phyloP scores from a whole-genome alignment of 805 yeast genomes.

The Hanseniaspora mollemarum region DNA sequence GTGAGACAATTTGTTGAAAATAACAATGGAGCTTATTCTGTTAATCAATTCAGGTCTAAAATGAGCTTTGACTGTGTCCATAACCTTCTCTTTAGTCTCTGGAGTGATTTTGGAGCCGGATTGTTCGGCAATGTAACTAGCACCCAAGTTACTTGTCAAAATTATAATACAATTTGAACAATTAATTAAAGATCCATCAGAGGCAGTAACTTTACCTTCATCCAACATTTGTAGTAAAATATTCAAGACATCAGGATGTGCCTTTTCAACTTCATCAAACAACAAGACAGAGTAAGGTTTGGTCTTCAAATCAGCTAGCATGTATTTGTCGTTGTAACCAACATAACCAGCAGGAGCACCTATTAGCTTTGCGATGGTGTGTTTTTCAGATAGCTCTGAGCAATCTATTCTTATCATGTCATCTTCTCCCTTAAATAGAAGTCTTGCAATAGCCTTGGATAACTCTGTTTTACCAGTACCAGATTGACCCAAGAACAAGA shows the following conservation, averaged over 20 bases:
- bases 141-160: slow-evolving; percentile 96
- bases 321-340: slow-evolving; percentile 96
- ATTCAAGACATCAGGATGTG: slow-evolving; percentile 94
- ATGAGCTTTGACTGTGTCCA: slow-evolving; percentile 73
- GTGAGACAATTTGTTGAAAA: slow-evolving; percentile 84
- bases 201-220: slow-evolving; percentile 91
- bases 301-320: slow-evolving; percentile 78
- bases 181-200: slow-evolving; percentile 86
- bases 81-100: slow-evolving; percentile 62
- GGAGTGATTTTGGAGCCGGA: slow-evolving; percentile 53
- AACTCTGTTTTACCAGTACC: slow-evolving; percentile 98
- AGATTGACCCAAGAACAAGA: slow-evolving; percentile 84
- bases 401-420: slow-evolving; percentile 97
- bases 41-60: slow-evolving; percentile 96
- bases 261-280: slow-evolving; percentile 96
- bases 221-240: slow-evolving; percentile 84
- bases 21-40: slow-evolving; percentile 85
- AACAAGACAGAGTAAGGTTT: slow-evolving; percentile 92
- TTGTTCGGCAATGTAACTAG: slow-evolving; percentile 68
- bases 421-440: slow-evolving; percentile 88
- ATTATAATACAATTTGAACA: slow-evolving; percentile 86
- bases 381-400: slow-evolving; percentile 89
- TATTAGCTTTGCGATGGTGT: slow-evolving; percentile 84
- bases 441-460: slow-evolving; percentile 93
- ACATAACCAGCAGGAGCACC: slow-evolving; percentile 98